phyloP scores from a whole-genome alignment of 345 rosid species.

The Gossypium sturtianum region DNA sequence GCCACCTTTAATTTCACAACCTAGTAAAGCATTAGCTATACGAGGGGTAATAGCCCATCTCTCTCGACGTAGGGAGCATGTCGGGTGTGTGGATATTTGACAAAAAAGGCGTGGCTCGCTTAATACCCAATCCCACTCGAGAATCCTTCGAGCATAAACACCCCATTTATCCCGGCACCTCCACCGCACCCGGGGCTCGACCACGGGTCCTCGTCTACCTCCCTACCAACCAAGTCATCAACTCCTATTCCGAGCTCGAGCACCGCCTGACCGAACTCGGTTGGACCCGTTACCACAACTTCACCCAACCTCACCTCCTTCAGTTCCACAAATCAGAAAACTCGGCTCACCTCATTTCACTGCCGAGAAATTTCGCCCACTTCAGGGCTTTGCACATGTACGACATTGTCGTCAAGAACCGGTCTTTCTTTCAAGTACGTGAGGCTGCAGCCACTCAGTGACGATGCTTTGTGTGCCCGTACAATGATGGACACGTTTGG shows the following conservation, averaged over 20 bases:
- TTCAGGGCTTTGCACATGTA: constrained; percentile 48
- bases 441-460: constrained; percentile 21
- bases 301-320: constrained; percentile 33
- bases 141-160: constrained; percentile 58
- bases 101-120: constrained; percentile 27
- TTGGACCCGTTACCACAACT: constrained; percentile 51
- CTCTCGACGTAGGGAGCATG: constrained; percentile 18
- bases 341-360: constrained; percentile 48
- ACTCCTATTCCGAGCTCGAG: constrained; percentile 46
- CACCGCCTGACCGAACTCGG: constrained; percentile 49
- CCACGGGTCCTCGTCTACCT: constrained; percentile 58
- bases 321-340: constrained; percentile 53
- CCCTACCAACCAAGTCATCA: constrained; percentile 51
- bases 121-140: constrained; percentile 46
- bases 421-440: constrained; percentile 56
- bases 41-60: not conserved
- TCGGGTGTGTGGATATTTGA: constrained; percentile 56
- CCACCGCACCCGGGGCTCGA: constrained; percentile 70
- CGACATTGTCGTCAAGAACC: constrained; percentile 64
- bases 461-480: not conserved
- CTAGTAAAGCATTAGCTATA: not conserved
- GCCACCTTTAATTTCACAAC: not conserved
- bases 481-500: no score
- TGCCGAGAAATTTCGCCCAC: constrained; percentile 37
- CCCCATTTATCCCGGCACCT: constrained; percentile 35